A percentile compares a stretch with the other conserved stretches of the same genome.
These are phyloP conservation scores for Pittosporum tobira DNA, from an alignment of 129 eudicot genomes.

Conservation along the genomic window DNA sequence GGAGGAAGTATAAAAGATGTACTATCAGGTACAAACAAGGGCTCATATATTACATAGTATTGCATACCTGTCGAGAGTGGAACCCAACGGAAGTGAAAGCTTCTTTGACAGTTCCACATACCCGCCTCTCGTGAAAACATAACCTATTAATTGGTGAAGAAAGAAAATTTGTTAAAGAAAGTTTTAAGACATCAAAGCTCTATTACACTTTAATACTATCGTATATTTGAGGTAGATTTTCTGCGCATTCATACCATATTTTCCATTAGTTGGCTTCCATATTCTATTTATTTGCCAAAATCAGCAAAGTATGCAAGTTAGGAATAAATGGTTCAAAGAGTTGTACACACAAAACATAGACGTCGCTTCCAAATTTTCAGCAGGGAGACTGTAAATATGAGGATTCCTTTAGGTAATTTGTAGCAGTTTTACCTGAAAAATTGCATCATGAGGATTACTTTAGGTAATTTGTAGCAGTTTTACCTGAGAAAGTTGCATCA, in stretches of 20 bases:
- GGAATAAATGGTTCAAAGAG: constrained; percentile 1
- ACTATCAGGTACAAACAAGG: background rate
- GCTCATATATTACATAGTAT: background rate
- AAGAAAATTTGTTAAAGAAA: background rate
- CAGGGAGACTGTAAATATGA: background rate
- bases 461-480: constrained; percentile 3
- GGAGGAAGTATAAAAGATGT: background rate
- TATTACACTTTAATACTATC: background rate
- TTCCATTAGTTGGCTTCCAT: background rate
- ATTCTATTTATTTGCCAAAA: background rate
- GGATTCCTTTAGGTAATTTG: constrained; percentile 5
- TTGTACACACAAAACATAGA: background rate
- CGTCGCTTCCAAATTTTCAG: background rate
- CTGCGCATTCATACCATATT: background rate
- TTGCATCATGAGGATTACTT: constrained; percentile 39
- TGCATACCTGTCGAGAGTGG: constrained; percentile 83
- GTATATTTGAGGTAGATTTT: constrained; percentile 1
- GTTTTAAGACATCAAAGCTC: background rate
- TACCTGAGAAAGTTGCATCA: constrained; percentile 85
- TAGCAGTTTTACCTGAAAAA: constrained; percentile 64
- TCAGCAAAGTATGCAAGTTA: background rate
- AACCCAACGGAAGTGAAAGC: constrained; percentile 85
- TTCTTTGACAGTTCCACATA: constrained; percentile 77
- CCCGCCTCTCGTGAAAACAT: constrained; percentile 88
- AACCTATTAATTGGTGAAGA: constrained; percentile 38